These are phyloP conservation scores for Lactarius hatsudake DNA, from an alignment of 768 basidiomycete genomes.

Conservation along the genomic window DNA sequence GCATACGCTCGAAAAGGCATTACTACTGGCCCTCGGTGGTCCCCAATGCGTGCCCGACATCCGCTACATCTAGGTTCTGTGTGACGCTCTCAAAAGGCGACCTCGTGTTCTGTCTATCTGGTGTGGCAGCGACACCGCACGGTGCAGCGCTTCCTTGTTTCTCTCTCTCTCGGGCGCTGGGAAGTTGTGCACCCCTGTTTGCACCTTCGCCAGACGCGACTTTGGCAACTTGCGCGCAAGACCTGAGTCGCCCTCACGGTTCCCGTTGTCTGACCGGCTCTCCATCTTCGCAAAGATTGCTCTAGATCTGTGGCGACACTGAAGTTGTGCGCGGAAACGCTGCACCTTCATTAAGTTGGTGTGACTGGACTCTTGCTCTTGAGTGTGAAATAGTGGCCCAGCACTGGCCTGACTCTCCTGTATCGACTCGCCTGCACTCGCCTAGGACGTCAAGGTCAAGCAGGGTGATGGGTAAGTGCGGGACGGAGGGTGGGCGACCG, in stretches of 20 bases:
- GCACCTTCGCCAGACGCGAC: conserved; percentile 16
- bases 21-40: background rate
- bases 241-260: no score
- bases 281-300: no score
- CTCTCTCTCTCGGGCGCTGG: background rate
- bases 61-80: background rate
- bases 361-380: background rate
- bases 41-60: background rate
- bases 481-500: conserved; percentile 18
- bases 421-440: background rate
- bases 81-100: background rate
- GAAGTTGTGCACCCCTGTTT: conserved; percentile 24
- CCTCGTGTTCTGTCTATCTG: background rate
- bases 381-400: background rate
- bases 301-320: background rate
- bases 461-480: conserved; percentile 23
- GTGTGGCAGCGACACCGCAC: background rate
- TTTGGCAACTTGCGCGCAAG: background rate
- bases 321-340: conserved; percentile 22
- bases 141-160: background rate
- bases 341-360: conserved; percentile 13
- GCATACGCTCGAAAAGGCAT: background rate
- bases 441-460: background rate
- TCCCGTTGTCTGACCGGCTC: background rate
- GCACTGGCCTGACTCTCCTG: background rate